Evolutionary conservation across 2,329 filamentous ascomycete species (phyloP).

Genomic region (Metarhizium anisopliae): DNA sequence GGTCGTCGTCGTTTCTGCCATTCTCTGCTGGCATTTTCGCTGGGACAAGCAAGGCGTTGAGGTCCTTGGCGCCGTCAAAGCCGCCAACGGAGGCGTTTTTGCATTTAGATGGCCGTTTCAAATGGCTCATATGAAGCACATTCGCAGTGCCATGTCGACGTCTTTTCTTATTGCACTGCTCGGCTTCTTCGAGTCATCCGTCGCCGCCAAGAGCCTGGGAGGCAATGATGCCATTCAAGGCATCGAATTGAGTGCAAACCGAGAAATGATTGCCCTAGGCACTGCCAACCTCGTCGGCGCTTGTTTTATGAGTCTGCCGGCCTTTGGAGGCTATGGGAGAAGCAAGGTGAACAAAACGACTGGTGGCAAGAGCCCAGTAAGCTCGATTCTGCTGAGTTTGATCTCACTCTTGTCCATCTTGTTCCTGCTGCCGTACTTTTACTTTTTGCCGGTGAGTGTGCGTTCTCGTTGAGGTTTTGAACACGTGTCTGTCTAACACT

Average conservation of each 20-base stretch:
- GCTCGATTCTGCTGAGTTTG: constrained; percentile 74
- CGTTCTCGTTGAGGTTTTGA: neutral
- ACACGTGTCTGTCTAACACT: neutral
- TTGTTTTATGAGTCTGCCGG: constrained; percentile 85
- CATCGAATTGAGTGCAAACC: constrained; percentile 79
- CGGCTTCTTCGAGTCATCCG: constrained; percentile 97
- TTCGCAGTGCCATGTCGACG: constrained; percentile 79
- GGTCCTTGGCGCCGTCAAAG: constrained; percentile 73
- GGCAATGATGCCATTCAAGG: constrained; percentile 61
- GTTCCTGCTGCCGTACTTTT: constrained; percentile 83
- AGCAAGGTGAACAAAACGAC: constrained; percentile 94
- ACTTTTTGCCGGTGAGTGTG: constrained; percentile 77
- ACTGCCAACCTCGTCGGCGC: constrained; percentile 85
- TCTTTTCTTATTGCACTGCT: constrained; percentile 89
- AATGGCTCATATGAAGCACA: constrained; percentile 65
- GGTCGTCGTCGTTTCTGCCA: constrained; percentile 75
- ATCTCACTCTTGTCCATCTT: constrained; percentile 75
- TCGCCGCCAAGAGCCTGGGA: constrained; percentile 85
- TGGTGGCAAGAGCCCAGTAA: constrained; percentile 88
- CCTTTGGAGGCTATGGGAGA: constrained; percentile 91
- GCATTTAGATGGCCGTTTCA: constrained; percentile 81
- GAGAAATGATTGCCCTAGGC: constrained; percentile 86
- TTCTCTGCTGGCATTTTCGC: constrained; percentile 65
- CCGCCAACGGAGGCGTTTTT: constrained; percentile 62
- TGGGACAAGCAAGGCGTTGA: constrained; percentile 78